phyloP scores from a whole-genome alignment of 352 stramenopile species.

The Bremia lactucae region DNA sequence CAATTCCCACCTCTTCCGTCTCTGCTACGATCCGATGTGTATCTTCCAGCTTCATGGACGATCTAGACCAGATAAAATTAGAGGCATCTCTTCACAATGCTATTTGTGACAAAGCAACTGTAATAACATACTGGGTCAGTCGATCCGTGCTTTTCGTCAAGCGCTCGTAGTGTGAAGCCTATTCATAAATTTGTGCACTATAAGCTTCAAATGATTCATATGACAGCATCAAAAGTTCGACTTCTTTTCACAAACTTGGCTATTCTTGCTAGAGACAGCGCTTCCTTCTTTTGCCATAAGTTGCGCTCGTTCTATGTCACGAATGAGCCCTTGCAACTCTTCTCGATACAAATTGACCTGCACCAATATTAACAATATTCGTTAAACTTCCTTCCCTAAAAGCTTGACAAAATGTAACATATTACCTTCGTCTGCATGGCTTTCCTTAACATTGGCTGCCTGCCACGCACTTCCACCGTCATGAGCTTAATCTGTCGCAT shows the following conservation, averaged over 20 bases:
- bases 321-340: conserved; percentile 53
- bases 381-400: neutral
- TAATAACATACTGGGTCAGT: conserved; percentile 28
- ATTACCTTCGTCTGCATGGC: conserved; percentile 67
- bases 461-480: conserved; percentile 61
- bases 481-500: conserved; percentile 78
- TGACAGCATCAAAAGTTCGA: too few relatives aligned
- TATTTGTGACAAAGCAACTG: neutral
- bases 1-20: conserved; percentile 60
- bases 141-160: conserved; percentile 58
- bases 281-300: conserved; percentile 51
- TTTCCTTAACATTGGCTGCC: conserved; percentile 45
- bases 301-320: conserved; percentile 59
- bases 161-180: conserved; percentile 61
- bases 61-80: conserved; percentile 20
- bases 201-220: too few relatives aligned
- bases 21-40: conserved; percentile 57
- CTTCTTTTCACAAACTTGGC: conserved; percentile 15
- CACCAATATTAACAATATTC: neutral
- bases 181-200: too few relatives aligned
- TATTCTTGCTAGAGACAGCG: conserved; percentile 11
- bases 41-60: conserved; percentile 45
- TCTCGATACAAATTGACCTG: conserved; percentile 63
- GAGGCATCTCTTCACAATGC: neutral
- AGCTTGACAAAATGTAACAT: neutral